Percentiles rank a stretch among this genome's conserved stretches.
These are phyloP conservation scores for Cryptococcus deneoformans DNA, from an alignment of 1,284 basidiomycete genomes.

Conservation along the genomic window DNA sequence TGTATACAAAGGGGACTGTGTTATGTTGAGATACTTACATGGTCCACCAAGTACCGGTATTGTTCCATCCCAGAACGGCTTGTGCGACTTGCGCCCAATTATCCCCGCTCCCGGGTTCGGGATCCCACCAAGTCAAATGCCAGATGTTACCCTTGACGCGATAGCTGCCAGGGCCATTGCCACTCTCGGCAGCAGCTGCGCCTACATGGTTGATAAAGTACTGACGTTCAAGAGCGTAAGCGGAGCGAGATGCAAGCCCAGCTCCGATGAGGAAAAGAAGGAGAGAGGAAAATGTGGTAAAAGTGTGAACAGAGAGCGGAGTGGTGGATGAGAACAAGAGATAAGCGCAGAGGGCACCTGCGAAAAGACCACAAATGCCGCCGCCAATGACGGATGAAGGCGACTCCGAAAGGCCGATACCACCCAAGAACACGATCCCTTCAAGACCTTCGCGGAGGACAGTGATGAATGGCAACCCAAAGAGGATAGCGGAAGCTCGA, in stretches of 20 bases:
- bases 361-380: slow-evolving; percentile 70
- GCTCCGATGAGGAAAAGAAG: slow-evolving; percentile 82
- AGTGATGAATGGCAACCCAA: slow-evolving; percentile 79
- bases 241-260: slow-evolving; percentile 72
- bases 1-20: too few species aligned
- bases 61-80: slow-evolving; percentile 43
- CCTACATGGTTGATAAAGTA: slow-evolving; percentile 66
- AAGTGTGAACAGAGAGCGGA: slow-evolving; percentile 58
- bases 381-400: slow-evolving; percentile 18
- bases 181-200: slow-evolving; percentile 66
- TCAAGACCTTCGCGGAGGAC: slow-evolving; percentile 88
- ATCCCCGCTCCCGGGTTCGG: slow-evolving; percentile 57
- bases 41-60: slow-evolving; percentile 57
- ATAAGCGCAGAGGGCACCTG: slow-evolving; percentile 57
- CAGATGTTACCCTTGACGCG: slow-evolving; percentile 74
- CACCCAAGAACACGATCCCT: slow-evolving; percentile 84
- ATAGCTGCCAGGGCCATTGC: slow-evolving; percentile 77
- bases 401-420: slow-evolving; percentile 52
- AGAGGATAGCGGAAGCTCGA: slow-evolving; percentile 57
- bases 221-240: slow-evolving; percentile 65
- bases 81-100: slow-evolving; percentile 38
- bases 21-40: slow-evolving; percentile 50
- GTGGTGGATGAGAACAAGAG: slow-evolving; percentile 30
- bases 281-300: slow-evolving; percentile 79
- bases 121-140: slow-evolving; percentile 77